These are phyloP conservation scores for Trichophyton schoenleinii DNA, from an alignment of 2,329 filamentous ascomycete species.

Conservation along the genomic window DNA sequence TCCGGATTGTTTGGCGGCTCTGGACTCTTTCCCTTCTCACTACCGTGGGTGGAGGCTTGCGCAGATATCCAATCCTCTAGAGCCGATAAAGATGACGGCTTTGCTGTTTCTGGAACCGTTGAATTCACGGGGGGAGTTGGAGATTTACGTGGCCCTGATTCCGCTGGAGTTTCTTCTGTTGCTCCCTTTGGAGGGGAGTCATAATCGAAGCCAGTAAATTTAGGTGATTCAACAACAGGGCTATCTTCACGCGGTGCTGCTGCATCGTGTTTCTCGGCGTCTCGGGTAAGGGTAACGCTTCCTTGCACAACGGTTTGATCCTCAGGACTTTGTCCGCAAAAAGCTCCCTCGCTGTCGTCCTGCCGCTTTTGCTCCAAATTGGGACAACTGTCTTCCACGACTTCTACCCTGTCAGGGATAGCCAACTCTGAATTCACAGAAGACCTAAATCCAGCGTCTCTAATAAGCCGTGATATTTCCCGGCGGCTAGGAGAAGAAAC, in stretches of 20 bases:
- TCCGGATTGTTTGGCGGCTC: neutral
- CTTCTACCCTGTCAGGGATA: neutral
- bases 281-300: neutral
- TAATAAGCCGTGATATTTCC: constrained; percentile 36
- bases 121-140: neutral
- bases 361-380: neutral
- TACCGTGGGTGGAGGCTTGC: constrained; percentile 12
- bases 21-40: neutral
- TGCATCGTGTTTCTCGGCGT: neutral
- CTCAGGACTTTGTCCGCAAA: neutral
- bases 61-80: constrained; percentile 8
- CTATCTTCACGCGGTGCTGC: neutral
- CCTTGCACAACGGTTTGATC: neutral
- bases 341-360: neutral
- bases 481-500: constrained; percentile 26
- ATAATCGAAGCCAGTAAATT: neutral
- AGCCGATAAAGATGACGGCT: constrained; percentile 7
- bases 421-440: constrained; percentile 30
- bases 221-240: neutral
- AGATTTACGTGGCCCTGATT: neutral
- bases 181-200: neutral
- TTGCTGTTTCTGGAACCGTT: constrained; percentile 4
- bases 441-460: constrained; percentile 38
- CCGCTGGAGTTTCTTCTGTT: neutral
- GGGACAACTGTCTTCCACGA: neutral